Base-by-base conservation (phyloP, 75 land plant species). In the Pinus albicaulis region DNA sequence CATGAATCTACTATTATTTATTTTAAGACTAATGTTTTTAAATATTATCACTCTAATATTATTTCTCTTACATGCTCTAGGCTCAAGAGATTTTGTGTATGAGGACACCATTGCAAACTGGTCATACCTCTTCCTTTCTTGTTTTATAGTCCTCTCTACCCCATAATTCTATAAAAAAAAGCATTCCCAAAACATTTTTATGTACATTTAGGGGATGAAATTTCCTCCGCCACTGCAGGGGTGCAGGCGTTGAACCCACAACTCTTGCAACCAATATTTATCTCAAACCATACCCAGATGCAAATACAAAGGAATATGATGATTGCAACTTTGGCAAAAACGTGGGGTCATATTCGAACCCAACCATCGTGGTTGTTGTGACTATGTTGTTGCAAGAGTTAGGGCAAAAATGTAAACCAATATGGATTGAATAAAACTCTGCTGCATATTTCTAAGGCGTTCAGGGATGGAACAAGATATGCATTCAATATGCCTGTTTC, bases 401-500 rank as follows among this genome's bases (percentile, higher is more conserved):
- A 28, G 26, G 94, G 92, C 16, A 96, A 95, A 64, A 94, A 95
- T 80, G 63, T 80, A 28, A 83, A 81, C 15, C 82, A 96, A 55
- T 92, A 89, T 56, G 98, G 96, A 20, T 78, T 93, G 24, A 83
- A 74, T 70, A 93, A 88, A 83, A 95, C 96, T 23, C 98, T 96
- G 23, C 76, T 81, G 41, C 91, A 94, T 31, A 96, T 95, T 11
- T 92, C 98, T 69, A 87, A 85, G 81, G 98, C 98, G 28, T 81
- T 95, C 36, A 66, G 74, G 8, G 89, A 86, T 73, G 96, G 86
- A 8, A 93, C 94, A 16, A 76, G 79, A 91, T 87, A 15, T n/a
- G 72, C 63, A n/a, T 3, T 61, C 24, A 61, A 24, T n/a, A n/a
- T 61, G 22, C 63, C 5, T n/a, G 2, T 61, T 61, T 61, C 5